A percentile compares a stretch with the other conserved stretches of the same genome.
These are phyloP conservation scores for Pseudogymnoascus sp. DNA, from an alignment of 2,329 filamentous ascomycete species.

Conservation along the genomic window DNA sequence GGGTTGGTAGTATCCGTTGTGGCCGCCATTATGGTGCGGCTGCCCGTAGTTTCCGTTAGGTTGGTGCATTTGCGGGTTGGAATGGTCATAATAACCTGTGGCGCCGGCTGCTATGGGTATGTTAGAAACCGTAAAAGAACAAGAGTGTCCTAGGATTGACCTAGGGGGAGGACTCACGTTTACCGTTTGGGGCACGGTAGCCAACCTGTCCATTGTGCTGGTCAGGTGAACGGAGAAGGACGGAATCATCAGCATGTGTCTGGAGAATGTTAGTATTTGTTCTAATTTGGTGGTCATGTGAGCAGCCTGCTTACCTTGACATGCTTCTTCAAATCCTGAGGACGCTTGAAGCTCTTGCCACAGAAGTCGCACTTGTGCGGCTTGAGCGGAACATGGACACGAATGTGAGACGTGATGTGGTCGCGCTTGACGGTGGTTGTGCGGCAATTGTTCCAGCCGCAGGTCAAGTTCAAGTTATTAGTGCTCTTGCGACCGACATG, in stretches of 20 bases:
- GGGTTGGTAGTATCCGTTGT: constrained; percentile 44
- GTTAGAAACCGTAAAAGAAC: constrained; percentile 26
- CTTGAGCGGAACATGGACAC: constrained; percentile 97
- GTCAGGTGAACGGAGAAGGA: constrained; percentile 43
- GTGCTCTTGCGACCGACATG: constrained; percentile 98
- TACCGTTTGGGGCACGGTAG: constrained; percentile 47
- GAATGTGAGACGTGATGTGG: constrained; percentile 98
- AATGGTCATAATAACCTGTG: constrained; percentile 52
- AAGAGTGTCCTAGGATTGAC: not conserved
- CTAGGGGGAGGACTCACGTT: constrained; percentile 37
- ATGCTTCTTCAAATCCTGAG: constrained; percentile 98
- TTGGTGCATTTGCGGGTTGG: constrained; percentile 53
- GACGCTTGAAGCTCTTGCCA: constrained; percentile 97
- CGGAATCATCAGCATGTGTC: constrained; percentile 94
- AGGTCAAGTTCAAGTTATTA: constrained; percentile 95
- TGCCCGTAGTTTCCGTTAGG: constrained; percentile 42
- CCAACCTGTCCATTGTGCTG: constrained; percentile 26
- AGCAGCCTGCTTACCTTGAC: constrained; percentile 59
- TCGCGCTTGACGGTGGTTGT: constrained; percentile 98
- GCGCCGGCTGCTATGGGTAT: constrained; percentile 27
- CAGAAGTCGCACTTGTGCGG: constrained; percentile 99
- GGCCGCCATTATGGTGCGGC: constrained; percentile 45
- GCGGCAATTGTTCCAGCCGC: constrained; percentile 92
- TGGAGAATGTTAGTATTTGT: constrained; percentile 25
- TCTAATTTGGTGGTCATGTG: constrained; percentile 4